Evolutionary conservation across 2,329 filamentous ascomycete species (phyloP).

Genomic region (Xenosphaeropsis pyriputrescens): DNA sequence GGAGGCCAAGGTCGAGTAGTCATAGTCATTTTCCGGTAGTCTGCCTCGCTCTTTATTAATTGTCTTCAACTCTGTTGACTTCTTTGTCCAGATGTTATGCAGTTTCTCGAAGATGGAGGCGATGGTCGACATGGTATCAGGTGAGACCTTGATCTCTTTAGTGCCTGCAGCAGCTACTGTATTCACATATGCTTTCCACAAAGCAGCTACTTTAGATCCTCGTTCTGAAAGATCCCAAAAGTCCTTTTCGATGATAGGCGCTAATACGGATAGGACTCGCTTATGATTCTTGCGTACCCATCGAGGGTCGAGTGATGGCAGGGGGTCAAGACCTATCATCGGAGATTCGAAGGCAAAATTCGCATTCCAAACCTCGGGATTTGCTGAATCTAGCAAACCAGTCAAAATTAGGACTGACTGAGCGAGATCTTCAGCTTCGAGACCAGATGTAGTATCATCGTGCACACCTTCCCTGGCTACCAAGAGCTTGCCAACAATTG

Average conservation of each 20-base stretch:
- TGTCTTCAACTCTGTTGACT: conserved; percentile 20
- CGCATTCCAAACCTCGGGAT: conserved; percentile 55
- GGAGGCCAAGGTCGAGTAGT: conserved; percentile 23
- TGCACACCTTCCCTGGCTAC: conserved; percentile 19
- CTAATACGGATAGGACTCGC: conserved; percentile 47
- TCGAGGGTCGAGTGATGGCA: conserved; percentile 72
- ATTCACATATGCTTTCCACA: conserved; percentile 48
- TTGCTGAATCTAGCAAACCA: conserved; percentile 50
- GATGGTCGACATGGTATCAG: conserved; percentile 69
- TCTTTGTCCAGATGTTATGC: conserved; percentile 46
- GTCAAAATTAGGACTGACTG: conserved; percentile 56
- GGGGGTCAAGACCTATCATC: conserved; percentile 44
- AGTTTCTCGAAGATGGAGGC: conserved; percentile 57
- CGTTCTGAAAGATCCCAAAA: conserved; percentile 48
- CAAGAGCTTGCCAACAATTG: conserved; percentile 45
- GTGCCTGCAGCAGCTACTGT: conserved; percentile 52
- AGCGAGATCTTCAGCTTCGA: conserved; percentile 18
- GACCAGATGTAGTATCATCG: conserved; percentile 24
- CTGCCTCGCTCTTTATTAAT: conserved; percentile 14
- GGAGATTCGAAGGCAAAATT: conserved; percentile 50
- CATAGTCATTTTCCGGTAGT: background rate
- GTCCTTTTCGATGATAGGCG: conserved; percentile 42
- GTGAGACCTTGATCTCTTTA: conserved; percentile 82
- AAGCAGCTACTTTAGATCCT: conserved; percentile 33
- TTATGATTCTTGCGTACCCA: conserved; percentile 67